Evolutionary conservation across 2,329 filamentous ascomycete species (phyloP).

Genomic region (Diaporthe sp.): DNA sequence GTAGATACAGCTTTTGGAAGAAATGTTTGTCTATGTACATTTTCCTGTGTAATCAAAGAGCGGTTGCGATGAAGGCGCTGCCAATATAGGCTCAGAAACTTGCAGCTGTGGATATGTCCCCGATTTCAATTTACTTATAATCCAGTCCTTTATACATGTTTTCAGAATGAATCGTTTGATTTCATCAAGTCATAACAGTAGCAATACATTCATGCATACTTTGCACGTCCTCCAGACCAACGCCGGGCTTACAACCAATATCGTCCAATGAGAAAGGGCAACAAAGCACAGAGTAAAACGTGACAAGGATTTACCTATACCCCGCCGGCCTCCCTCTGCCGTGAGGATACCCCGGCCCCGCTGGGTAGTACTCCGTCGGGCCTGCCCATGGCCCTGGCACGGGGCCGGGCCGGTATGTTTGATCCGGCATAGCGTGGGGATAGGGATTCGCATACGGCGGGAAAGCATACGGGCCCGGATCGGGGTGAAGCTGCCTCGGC

Average conservation of each 20-base stretch:
- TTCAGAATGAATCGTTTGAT: neutral
- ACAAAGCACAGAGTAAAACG: neutral
- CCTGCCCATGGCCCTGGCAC: neutral
- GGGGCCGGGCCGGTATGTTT: neutral
- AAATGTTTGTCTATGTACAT: no score
- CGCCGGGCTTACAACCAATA: neutral
- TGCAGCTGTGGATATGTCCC: no score
- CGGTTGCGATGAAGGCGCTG: no score
- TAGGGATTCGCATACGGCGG: neutral
- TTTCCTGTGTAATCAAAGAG: no score
- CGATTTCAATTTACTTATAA: neutral
- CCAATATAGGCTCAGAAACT: no score
- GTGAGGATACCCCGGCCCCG: neutral
- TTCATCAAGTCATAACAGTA: neutral
- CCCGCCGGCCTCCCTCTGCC: constrained; percentile 1
- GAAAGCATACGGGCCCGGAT: neutral
- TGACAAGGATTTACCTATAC: neutral
- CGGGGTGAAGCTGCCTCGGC: neutral
- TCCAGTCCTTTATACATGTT: accelerated
- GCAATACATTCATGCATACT: neutral
- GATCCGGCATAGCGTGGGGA: neutral
- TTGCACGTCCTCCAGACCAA: neutral
- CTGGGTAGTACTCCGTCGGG: neutral
- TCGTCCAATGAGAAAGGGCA: neutral
- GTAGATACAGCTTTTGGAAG: no score